phyloP scores from a whole-genome alignment of 2,329 filamentous ascomycete species.

The Hirsutella rhossiliensis region DNA sequence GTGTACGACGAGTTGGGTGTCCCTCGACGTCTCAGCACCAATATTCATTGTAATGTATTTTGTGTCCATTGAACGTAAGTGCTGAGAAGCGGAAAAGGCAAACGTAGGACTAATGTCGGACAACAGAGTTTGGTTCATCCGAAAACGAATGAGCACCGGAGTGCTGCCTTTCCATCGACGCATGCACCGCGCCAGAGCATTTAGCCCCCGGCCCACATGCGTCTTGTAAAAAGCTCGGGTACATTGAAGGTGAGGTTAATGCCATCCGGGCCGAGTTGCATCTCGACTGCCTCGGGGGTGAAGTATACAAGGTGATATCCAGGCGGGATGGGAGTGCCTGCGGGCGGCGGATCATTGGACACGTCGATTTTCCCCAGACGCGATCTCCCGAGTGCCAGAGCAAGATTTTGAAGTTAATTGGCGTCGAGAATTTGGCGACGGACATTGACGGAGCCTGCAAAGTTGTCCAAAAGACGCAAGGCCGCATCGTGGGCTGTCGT shows the following conservation, averaged over 20 bases:
- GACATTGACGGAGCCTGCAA: slow-evolving; percentile 13
- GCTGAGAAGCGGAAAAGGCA: slow-evolving; percentile 72
- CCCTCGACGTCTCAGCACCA: slow-evolving; percentile 57
- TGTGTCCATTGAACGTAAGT: slow-evolving; percentile 76
- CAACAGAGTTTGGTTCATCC: slow-evolving; percentile 9
- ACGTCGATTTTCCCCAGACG: slow-evolving; percentile 26
- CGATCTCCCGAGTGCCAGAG: slow-evolving; percentile 41
- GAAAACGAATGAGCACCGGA: slow-evolving; percentile 16
- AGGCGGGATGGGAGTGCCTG: slow-evolving; percentile 39
- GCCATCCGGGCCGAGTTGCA: slow-evolving; percentile 44
- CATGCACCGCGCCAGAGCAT: slow-evolving; percentile 38
- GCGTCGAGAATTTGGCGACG: slow-evolving; percentile 41
- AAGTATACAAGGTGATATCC: slow-evolving; percentile 55
- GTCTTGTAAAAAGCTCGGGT: slow-evolving; percentile 43
- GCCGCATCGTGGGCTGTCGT: slow-evolving; percentile 17
- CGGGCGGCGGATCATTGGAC: slow-evolving; percentile 21
- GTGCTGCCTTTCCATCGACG: slow-evolving; percentile 4
- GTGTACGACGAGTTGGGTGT: slow-evolving; percentile 66
- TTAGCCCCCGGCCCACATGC: slow-evolving; percentile 57
- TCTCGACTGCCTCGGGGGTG: slow-evolving; percentile 42
- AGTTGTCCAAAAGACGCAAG: slow-evolving; percentile 17
- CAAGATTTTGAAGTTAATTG: slow-evolving; percentile 52
- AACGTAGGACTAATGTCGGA: slow-evolving; percentile 30
- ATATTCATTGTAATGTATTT: slow-evolving; percentile 65
- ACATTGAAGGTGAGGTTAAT: slow-evolving; percentile 50